Evolutionary conservation across 176 grass and related monocot genomes (phyloP).

Genomic region (Oryza rufipogon): DNA sequence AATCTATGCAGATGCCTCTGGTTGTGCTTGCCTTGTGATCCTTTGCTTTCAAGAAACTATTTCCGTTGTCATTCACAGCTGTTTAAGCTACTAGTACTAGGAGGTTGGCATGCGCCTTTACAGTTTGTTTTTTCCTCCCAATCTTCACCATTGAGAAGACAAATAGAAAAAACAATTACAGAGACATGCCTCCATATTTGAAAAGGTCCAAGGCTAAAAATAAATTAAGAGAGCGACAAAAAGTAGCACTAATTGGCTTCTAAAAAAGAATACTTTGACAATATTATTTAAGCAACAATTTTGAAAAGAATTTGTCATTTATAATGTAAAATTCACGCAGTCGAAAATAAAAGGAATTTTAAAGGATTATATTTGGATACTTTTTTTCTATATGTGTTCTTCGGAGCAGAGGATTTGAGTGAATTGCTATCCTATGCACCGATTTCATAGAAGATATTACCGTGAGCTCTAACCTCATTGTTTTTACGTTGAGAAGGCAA

Average conservation of each 20-base stretch:
- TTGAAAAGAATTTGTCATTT: no score
- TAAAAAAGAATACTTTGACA: neutral
- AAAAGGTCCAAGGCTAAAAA: neutral
- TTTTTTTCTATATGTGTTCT: no score
- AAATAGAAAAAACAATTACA: slow-evolving; percentile 1
- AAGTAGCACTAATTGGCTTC: neutral
- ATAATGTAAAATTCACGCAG: no score
- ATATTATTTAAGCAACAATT: neutral
- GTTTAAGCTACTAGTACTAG: neutral
- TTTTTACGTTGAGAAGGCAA: no score
- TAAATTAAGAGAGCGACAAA: neutral
- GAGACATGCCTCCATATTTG: neutral
- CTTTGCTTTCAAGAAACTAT: slow-evolving; percentile 22
- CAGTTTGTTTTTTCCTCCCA: neutral
- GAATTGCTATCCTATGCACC: no score
- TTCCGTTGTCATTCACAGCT: neutral
- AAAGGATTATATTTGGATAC: no score
- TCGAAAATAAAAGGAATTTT: no score
- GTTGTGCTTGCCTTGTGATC: neutral
- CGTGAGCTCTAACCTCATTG: no score
- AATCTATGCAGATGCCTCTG: slow-evolving; percentile 27
- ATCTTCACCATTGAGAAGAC: slow-evolving; percentile 15
- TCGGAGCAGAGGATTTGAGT: no score
- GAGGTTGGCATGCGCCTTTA: neutral
- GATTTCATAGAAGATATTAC: no score